A percentile compares a stretch with the other conserved stretches of the same genome.
Evolutionary conservation across 495 filamentous ascomycete species (phyloP).

Genomic region (Cetradonia linearis): DNA sequence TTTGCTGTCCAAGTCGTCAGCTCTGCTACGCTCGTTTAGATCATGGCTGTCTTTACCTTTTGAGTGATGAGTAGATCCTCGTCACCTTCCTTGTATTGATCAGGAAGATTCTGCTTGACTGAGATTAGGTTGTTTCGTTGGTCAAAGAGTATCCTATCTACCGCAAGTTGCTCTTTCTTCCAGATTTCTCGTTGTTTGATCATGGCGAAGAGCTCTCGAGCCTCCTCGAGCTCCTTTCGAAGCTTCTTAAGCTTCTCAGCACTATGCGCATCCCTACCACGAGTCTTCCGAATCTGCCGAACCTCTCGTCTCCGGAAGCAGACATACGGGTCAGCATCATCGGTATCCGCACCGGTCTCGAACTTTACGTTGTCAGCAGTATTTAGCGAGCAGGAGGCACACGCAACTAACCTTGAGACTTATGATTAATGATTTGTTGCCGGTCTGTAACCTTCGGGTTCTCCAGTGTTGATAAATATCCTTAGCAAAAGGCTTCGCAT

Average conservation of each 20-base stretch:
- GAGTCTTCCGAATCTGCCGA: conserved; percentile 86
- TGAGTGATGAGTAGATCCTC: conserved; percentile 85
- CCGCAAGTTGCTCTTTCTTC: conserved; percentile 62
- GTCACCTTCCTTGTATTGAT: conserved; percentile 78
- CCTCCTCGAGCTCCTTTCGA: conserved; percentile 84
- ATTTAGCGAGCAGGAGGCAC: background rate
- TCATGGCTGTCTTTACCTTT: conserved; percentile 49
- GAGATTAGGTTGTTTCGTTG: conserved; percentile 71
- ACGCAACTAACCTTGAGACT: conserved; percentile 53
- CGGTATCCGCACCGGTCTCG: conserved; percentile 82
- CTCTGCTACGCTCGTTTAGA: conserved; percentile 23
- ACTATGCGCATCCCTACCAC: conserved; percentile 84
- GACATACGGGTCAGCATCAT: conserved; percentile 94
- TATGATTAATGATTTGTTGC: conserved; percentile 60
- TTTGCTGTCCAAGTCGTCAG: conserved; percentile 47
- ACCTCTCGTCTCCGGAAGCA: conserved; percentile 96
- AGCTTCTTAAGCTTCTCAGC: conserved; percentile 88
- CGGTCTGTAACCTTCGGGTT: conserved; percentile 48
- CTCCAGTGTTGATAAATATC: conserved; percentile 91
- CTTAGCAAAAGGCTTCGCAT: conserved; percentile 63
- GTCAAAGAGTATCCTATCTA: conserved; percentile 68
- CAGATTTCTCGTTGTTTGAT: conserved; percentile 68
- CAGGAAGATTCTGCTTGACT: conserved; percentile 64
- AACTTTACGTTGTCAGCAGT: conserved; percentile 46
- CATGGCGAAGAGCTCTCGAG: conserved; percentile 64